phyloP scores from a whole-genome alignment of 2,329 filamentous ascomycete genomes.

The Talaromyces sp. region DNA sequence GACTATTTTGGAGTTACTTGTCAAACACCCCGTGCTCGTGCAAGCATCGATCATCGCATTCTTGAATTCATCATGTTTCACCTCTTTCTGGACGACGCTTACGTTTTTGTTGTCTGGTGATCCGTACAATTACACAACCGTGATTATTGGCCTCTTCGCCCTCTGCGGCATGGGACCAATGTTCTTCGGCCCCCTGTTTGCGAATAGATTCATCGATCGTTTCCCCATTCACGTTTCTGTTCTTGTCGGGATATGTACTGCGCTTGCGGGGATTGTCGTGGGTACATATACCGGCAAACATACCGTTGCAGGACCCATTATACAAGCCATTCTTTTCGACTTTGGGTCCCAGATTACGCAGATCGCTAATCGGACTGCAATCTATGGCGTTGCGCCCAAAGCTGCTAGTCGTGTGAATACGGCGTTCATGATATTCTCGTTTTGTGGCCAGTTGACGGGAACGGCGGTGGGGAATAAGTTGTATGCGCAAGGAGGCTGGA shows the following conservation, averaged over 20 bases:
- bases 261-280: slow-evolving; percentile 61
- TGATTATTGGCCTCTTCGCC: slow-evolving; percentile 74
- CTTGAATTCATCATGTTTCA: slow-evolving; percentile 62
- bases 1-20: slow-evolving; percentile 63
- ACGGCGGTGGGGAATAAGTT: slow-evolving; percentile 60
- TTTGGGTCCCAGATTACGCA: slow-evolving; percentile 71
- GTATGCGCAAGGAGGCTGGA: slow-evolving; percentile 58
- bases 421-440: slow-evolving; percentile 74
- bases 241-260: slow-evolving; percentile 59
- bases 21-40: slow-evolving; percentile 65
- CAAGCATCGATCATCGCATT: slow-evolving; percentile 69
- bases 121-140: slow-evolving; percentile 66
- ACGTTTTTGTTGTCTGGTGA: slow-evolving; percentile 72
- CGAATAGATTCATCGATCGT: slow-evolving; percentile 66
- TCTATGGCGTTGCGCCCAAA: slow-evolving; percentile 69
- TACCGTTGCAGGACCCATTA: slow-evolving; percentile 67
- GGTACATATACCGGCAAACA: slow-evolving; percentile 68
- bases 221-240: slow-evolving; percentile 68
- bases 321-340: slow-evolving; percentile 70
- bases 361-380: slow-evolving; percentile 68
- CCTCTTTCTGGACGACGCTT: slow-evolving; percentile 70
- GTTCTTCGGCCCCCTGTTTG: slow-evolving; percentile 66
- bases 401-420: slow-evolving; percentile 76
- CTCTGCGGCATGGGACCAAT: slow-evolving; percentile 73
- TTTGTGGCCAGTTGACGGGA: slow-evolving; percentile 73